Evolutionary conservation across 1,284 basidiomycete species (phyloP), one percentile per base, ranked within the genome.

Genomic region (Leccinum huronense): DNA sequence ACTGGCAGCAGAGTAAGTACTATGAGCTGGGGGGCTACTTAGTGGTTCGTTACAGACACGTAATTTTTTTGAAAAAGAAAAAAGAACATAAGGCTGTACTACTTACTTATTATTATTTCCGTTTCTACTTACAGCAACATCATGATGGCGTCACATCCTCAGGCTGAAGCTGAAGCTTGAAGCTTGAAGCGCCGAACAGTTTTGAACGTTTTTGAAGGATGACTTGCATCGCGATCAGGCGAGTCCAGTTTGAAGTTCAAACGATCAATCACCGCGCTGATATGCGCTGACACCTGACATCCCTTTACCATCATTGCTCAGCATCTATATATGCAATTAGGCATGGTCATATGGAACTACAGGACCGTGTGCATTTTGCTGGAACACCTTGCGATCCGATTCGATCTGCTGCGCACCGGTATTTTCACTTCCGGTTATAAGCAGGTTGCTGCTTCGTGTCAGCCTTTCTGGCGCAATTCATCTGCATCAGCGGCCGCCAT

Each of bases 401-500:
- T 36, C 1, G 33, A 8, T 58, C 27, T 30, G 57, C 62, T 65
- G 62, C 62, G 62, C 51, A 53, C 13, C 19, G 45, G 45, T 51
- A 13, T 51, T 23, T 23, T 19, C 45, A 23, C 19, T 23, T 48
- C 6, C 19, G 51, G 14, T 56, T 66, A 69, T 63, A 67, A 63
- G 19, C 23, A 33, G 31, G 42, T 23, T 16, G 8, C 6, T 27
- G 2, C 3, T 2, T 51, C n/a, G 19, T 16, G 9, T 23, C 19
- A 3, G 27, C 23, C 9, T 45, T 19, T 5, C 34, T 36, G 36
- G 6, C 14, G 36, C 36, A 38, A 38, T 9, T 16, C 27, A 31
- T 58, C 10, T 31, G 13, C 10, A 65, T 10, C 3, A 19, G 19
- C 38, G n/a, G 3, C 5, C 10, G 45, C 45, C 19, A 51, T 51